Evolutionary conservation across 1,284 basidiomycete species (phyloP).

Genomic region (Pseudozyma thailandica): DNA sequence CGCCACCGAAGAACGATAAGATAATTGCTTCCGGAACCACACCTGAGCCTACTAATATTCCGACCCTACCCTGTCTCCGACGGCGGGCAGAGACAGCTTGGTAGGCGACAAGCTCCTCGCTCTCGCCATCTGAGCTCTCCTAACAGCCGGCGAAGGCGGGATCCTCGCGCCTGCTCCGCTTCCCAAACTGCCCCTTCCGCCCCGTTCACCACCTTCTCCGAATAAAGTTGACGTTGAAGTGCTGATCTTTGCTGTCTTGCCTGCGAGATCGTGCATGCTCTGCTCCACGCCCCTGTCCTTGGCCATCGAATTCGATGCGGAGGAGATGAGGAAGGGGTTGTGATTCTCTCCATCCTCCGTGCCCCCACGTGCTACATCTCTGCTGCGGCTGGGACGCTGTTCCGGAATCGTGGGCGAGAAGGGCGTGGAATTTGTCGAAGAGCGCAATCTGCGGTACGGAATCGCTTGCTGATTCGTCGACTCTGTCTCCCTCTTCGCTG

Average conservation of each 20-base stretch:
- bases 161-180: constrained; percentile 10
- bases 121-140: constrained; percentile 38
- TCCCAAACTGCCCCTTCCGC: neutral
- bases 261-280: no score
- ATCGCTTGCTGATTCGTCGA: constrained; percentile 16
- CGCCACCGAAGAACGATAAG: no score
- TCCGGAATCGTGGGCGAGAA: constrained; percentile 6
- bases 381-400: no score
- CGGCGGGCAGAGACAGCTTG: constrained; percentile 10
- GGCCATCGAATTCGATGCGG: neutral
- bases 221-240: neutral
- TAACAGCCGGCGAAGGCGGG: constrained; percentile 46
- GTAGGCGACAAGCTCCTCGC: constrained; percentile 28
- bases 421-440: constrained; percentile 21
- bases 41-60: no score
- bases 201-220: neutral
- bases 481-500: constrained; percentile 3
- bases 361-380: neutral
- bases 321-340: constrained; percentile 16
- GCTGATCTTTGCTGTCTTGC: neutral
- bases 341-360: constrained; percentile 21
- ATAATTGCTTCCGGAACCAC: no score
- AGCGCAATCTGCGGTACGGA: constrained; percentile 16
- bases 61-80: neutral
- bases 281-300: neutral